Base-by-base conservation (phyloP, 495 filamentous ascomycete species). In the Extremus antarcticus region DNA sequence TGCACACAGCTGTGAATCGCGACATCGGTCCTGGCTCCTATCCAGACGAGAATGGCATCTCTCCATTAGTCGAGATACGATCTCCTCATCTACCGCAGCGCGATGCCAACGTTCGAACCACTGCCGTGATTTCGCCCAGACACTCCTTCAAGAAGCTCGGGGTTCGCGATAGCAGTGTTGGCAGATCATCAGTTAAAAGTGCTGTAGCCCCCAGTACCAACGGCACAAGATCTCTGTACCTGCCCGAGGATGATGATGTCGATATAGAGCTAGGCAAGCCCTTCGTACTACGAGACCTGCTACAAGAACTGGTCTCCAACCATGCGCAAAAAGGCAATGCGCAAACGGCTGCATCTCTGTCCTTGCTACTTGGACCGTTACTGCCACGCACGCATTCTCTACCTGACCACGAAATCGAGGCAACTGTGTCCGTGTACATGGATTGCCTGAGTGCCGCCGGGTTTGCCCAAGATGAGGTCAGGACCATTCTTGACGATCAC, bases 321-420 rank as follows among this genome's bases (percentile, higher is more conserved):
- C 59, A 68, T 51, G 60, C 61, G 8, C 32, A 21, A 23, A 55
- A 23, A 2, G 59, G 62, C 21, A 65, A 72, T 51, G 66, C 66
- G 4, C 69, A 72, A 59, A 64, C 59, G 0, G 53, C 68, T 1
- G 55, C 69, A 10, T 45, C 63, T 24, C 32, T 72, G 16, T 41
- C 68, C 21, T 62, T 67, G n/a, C 51, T 66, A 1, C 59, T 71
- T 17, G 50, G 54, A 4, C 68, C 70, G 13, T 55, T 71, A 13
- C 56, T 72, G 0, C 65, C 67, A 9, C 57, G 23, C 56, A 64
- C 41, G 13, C 48, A 55, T 25, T 53, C 51, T 32, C 52, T 53
- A 47, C 49, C 43, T n/a, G 39, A 40, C 52, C 50, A 22, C 20
- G 49, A 60, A 23, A 23, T 8, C 24, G 47, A 56, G 13, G 35